Evolutionary conservation across 2,329 filamentous ascomycete species (phyloP), one percentile per base, ranked within the genome.

Genomic region (Aureobasidium sp.): DNA sequence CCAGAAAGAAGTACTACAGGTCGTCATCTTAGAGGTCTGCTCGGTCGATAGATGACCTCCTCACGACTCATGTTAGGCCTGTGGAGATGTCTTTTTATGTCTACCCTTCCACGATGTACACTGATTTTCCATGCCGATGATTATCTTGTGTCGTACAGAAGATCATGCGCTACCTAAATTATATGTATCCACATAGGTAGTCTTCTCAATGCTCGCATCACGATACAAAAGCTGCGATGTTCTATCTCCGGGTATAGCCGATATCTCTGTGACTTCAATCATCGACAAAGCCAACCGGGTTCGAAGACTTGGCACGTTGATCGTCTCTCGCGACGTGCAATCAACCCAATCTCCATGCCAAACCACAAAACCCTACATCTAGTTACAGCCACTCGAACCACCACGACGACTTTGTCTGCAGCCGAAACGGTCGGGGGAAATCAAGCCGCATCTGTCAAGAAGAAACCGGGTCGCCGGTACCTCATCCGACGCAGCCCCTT

Each of bases 391-490:
- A 50, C 35, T 40, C 27, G 5, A 42, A 50, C 11, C 24, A 50
- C 24, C 35, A 50, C 54, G 31, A 19, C 40, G 52, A 27, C 35
- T 19, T 5, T 39, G 6, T 29, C 58, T 61, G 58, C 58, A 61
- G 49, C 58, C 53, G 35, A 33, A 60, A 60, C 57, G 57, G 57
- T 42, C 57, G 57, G 57, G 57, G 19, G 5, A 37, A 15, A 45
- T 39, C 49, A 40, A 56, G 33, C 40, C 50, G 49, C 49, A 17
- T 29, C 48, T 56, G 39, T 53, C 49, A 56, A 44, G 40, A 53
- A 40, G 37, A 61, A 61, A 48, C 50, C 50, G 49, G 40, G 39
- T 61, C 40, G 8, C 42, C 24, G 60, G 50, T 40, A 37, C 42
- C 27, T 17, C 58, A 53, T 47, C 39, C 35, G 44, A 48, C 42